These are phyloP conservation scores for Trichoderma semiorbis DNA, from an alignment of 2,329 filamentous ascomycete genomes.

Conservation along the genomic window DNA sequence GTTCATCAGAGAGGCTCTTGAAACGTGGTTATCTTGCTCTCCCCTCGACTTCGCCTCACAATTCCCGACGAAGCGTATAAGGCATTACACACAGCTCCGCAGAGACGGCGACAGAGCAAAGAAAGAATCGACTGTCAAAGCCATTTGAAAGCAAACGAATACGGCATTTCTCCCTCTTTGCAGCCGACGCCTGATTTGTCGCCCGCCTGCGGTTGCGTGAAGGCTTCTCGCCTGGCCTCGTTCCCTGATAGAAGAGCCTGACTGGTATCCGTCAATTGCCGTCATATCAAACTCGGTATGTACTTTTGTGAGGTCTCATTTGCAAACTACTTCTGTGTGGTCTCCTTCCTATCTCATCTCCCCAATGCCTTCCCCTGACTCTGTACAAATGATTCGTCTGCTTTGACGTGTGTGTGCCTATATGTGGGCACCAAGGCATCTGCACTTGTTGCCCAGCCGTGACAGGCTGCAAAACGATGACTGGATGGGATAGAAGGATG, in stretches of 20 bases:
- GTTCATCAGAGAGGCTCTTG: too few species aligned
- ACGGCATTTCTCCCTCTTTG: not conserved
- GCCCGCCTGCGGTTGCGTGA: too few species aligned
- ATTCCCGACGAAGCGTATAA: not conserved
- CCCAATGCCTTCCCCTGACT: not conserved
- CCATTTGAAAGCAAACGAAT: not conserved
- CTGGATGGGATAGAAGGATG: not conserved
- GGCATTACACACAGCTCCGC: not conserved
- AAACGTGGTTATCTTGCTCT: too few species aligned
- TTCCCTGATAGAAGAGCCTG: not conserved
- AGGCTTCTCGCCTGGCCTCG: not conserved
- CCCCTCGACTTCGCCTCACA: not conserved
- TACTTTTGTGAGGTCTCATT: not conserved
- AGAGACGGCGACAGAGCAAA: not conserved
- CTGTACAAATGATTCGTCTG: not conserved
- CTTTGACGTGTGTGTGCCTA: not conserved
- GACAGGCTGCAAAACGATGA: not conserved
- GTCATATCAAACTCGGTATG: not conserved
- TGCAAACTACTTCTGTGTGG: not conserved
- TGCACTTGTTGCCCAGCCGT: not conserved
- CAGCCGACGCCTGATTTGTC: not conserved
- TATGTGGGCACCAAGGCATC: constrained; percentile 5
- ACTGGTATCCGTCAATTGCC: not conserved
- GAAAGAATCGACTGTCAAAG: not conserved
- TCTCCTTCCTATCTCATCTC: not conserved